Base-by-base conservation (phyloP, 2,329 filamentous ascomycete genomes). In the Diaporthe citrichinensis region DNA sequence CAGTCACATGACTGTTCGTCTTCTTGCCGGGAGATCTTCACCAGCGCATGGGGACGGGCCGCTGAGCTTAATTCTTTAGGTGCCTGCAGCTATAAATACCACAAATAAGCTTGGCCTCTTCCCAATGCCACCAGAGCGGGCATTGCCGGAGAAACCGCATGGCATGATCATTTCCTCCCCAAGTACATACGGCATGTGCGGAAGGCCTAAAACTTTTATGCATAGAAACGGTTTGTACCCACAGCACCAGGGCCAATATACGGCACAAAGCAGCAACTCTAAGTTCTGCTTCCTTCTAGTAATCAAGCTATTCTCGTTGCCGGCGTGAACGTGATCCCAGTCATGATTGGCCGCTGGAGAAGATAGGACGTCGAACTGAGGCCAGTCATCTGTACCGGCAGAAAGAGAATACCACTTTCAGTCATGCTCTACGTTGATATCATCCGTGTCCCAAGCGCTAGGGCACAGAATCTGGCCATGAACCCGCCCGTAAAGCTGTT, bases 31-130 rank as follows among this genome's bases (percentile, higher is more conserved):
- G 44, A 39, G 62, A 68, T 68, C 44, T 61, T 41, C 23, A 68
- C 10, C 20, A n/a, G 10, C 20, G 2, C 20, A 25, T 15, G 44
- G 62, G 44, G 44, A 15, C 44, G 62, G 62, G 44, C 62, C 62
- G 46, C 31, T 5, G 62, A 68, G 62, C 62, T 51, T 68, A 51
- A 53, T 53, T 39, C 31, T 28, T 53, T 46, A 25, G 9, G 58
- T n/a, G 14, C 17, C 17, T 31, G 17, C 23, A 34, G 20, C 62
- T 68, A 39, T 68, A 68, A 68, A 51, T 53, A 51, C 23, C 62
- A 36, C 10, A 34, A 39, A 36, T 39, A 53, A 68, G 44, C 20
- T 68, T 39, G 31, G 31, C 3, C 20, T 36, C 28, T 34, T 36
- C 10, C 20, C n/a, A n/a, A 67, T 51, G 28, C 28, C 25, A 53